Base-by-base conservation (phyloP, 495 filamentous ascomycete genomes). In the Podospora conica region DNA sequence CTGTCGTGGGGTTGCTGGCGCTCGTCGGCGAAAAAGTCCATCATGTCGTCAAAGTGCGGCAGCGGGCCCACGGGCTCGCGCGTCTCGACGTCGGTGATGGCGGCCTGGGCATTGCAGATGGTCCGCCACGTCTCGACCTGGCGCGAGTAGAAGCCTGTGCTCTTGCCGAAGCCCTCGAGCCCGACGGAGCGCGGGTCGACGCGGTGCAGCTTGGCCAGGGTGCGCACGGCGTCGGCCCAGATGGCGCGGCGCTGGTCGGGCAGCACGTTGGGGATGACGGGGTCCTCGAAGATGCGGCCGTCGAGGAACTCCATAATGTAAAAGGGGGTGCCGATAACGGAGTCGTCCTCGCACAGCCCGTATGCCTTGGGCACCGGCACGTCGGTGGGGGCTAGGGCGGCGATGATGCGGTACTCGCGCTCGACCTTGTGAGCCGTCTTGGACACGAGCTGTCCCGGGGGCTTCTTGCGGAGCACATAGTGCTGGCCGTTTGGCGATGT, bases 221-320 rank as follows among this genome's bases (percentile, higher is more conserved):
- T 94, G 66, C 83, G 82, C 55, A 95, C 81, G 10, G 93, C 95
- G 66, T 90, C 90, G 66, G 85, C 86, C 95, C 95, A 98, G 86
- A 98, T 89, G 68, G 82, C 83, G 18, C 77, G 84, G 68, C 94
- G 81, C 66, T 96, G 88, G 60, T 83, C 84, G 1, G 87, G 75
- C 40, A 82, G 80, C 0, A 96, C 89, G 3, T 79, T 86, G 9
- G 93, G 95, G 73, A 98, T 85, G 3, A 89, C 81, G 6, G 93
- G 88, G 77, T 98, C 91, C 67, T 92, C 90, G 73, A 97, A 91
- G 73, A 97, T 96, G 68, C 95, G 87, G 21, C 94, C 94, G 71
- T 93, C 90, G 60, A 97, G 81, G 74, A 93, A 97, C 67, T 90
- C 86, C 94, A 98, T 97, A 67, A 98, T 90, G 77, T 97, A 98